Evolutionary conservation across 108 stramenopile species (phyloP), one percentile per base, ranked within the genome.

Genomic region (Epipyxis sp.): DNA sequence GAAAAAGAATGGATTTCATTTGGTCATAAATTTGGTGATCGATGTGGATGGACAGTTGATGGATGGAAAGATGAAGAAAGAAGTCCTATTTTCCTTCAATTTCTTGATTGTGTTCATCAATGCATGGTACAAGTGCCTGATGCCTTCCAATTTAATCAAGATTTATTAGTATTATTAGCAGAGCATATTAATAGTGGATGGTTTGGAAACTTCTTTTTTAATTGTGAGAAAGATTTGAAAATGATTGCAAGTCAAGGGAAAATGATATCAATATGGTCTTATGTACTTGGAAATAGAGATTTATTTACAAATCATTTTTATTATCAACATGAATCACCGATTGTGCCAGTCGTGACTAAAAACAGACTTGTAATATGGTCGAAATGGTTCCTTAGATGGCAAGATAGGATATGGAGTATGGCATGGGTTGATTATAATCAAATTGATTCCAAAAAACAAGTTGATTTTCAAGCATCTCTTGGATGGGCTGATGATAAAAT

Each of bases 1-100:
- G 87, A 88, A 42, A 88, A 88, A 80, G 88, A 89, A 45, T 89
- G 87, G 87, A 57, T 82, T 34, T 43, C 85, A 39, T 89, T 87
- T 59, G 88, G 87, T 1, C 87, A 88, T 81, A 85, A 88, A 59
- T 84, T 86, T 58, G 10, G 30, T 32, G 80, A 79, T 54, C 83
- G 86, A 32, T 6, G 10, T 41, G 81, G 84, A 6, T 32, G 13
- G 37, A 29, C 43, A 29, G 13, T 10, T 40, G 59, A n/a, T 34
- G 27, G 46, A 29, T 40, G 37, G 42, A 79, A 80, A 57, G 32
- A 43, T 34, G 42, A 80, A 40, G 83, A 88, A 69, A 59, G 86
- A 0, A 80, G 78, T 43, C 88, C 88, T 13, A 80, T 89, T 2
- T 88, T 89, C 65, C 20, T 87, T 35, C 86, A 86, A 79, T 86